These are phyloP conservation scores for Gautieria morchelliformis DNA, from an alignment of 768 basidiomycete species.

Conservation along the genomic window DNA sequence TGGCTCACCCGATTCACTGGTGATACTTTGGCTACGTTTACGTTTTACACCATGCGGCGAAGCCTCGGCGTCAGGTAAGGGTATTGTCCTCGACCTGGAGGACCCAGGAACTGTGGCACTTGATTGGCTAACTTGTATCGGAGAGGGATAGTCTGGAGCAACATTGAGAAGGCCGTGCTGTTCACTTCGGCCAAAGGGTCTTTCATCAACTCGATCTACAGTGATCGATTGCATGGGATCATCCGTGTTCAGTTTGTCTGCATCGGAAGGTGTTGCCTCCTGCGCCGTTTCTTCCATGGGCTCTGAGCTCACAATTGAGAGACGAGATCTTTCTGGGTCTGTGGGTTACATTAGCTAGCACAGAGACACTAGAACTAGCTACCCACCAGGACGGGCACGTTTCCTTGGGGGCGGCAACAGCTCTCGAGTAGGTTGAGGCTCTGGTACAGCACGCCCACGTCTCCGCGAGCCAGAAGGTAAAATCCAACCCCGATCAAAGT, in stretches of 20 bases:
- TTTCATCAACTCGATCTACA: background rate
- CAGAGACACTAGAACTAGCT: background rate
- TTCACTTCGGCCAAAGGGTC: background rate
- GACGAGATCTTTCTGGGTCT: constrained; percentile 8
- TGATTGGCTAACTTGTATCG: background rate
- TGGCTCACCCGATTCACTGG: background rate
- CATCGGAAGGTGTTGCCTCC: background rate
- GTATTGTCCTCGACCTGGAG: background rate
- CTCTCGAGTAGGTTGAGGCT: background rate
- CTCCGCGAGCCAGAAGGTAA: constrained; percentile 65
- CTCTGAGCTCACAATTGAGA: constrained; percentile 4
- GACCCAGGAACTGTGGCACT: background rate
- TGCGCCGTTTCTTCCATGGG: constrained; percentile 9
- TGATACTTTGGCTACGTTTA: background rate
- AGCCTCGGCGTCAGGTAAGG: background rate
- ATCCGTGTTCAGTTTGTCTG: background rate
- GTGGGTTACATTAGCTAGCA: constrained; percentile 13
- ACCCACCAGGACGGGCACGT: constrained; percentile 36
- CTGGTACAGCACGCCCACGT: constrained; percentile 35
- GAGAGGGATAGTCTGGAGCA: background rate
- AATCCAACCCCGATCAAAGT: constrained; percentile 87
- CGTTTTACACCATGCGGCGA: background rate
- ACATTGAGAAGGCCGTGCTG: background rate
- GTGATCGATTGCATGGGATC: background rate
- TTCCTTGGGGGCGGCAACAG: constrained; percentile 43